A percentile compares a stretch with the other conserved stretches of the same genome.
Conservation (phyloP, 2,329 filamentous ascomycete species). For the Penicillium olsonii region DNA sequence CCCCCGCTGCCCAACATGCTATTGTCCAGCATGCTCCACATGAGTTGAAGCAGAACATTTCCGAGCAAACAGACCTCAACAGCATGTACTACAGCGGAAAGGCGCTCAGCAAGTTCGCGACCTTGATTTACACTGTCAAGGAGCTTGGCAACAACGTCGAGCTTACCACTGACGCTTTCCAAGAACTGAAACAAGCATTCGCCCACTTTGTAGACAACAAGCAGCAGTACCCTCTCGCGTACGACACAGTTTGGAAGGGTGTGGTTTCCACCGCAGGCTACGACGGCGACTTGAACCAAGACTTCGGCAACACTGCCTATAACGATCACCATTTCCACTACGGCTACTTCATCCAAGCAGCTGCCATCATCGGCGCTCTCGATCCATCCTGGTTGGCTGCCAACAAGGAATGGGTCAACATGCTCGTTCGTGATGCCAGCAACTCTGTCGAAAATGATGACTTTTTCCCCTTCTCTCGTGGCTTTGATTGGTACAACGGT, state of each 20-base stretch:
- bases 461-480: slow-evolving; percentile 78
- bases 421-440: slow-evolving; percentile 77
- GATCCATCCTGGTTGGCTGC: slow-evolving; percentile 71
- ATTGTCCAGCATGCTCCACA: slow-evolving; percentile 65
- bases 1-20: slow-evolving; percentile 54
- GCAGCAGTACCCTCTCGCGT: slow-evolving; percentile 63
- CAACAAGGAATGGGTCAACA: slow-evolving; percentile 80
- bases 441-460: slow-evolving; percentile 72
- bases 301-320: slow-evolving; percentile 88
- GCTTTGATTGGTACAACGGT: slow-evolving; percentile 92
- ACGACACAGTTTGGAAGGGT: slow-evolving; percentile 70
- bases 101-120: slow-evolving; percentile 75
- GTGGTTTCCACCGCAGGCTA: slow-evolving; percentile 77
- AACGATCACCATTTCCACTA: slow-evolving; percentile 66
- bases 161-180: slow-evolving; percentile 60
- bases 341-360: slow-evolving; percentile 86
- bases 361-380: slow-evolving; percentile 77
- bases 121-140: slow-evolving; percentile 65
- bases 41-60: slow-evolving; percentile 77
- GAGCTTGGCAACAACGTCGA: slow-evolving; percentile 62
- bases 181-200: slow-evolving; percentile 67
- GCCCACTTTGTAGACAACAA: slow-evolving; percentile 66
- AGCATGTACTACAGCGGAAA: slow-evolving; percentile 96
- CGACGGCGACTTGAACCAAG: slow-evolving; percentile 64
- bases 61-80: slow-evolving; percentile 70